Percentiles rank a stretch among this genome's conserved stretches.
Conservation (phyloP, 805 yeast species). For the Barnettozyma californica region DNA sequence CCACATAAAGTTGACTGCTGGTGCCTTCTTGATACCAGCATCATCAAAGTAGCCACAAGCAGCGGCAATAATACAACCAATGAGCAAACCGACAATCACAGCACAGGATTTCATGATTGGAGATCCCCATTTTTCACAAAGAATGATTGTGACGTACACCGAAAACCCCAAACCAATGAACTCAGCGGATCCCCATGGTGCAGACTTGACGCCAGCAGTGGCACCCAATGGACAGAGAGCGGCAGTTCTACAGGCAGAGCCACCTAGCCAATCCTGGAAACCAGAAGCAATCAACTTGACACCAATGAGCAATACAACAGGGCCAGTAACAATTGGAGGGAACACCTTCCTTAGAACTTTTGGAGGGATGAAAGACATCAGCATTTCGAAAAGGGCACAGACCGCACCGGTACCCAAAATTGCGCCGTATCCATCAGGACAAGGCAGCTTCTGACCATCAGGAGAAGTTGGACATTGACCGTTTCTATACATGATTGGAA, state of each 20-base stretch:
- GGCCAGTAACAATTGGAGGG: slow-evolving; percentile 92
- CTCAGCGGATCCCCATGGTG: slow-evolving; percentile 81
- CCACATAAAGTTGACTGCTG: slow-evolving; percentile 83
- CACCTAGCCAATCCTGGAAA: slow-evolving; percentile 84
- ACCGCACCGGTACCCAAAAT: slow-evolving; percentile 74
- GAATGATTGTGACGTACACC: slow-evolving; percentile 66
- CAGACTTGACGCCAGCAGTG: slow-evolving; percentile 50
- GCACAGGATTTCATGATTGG: slow-evolving; percentile 95
- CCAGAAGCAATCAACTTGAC: slow-evolving; percentile 63
- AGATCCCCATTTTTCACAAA: slow-evolving; percentile 84
- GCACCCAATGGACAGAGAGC: slow-evolving; percentile 41
- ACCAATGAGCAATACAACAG: slow-evolving; percentile 85
- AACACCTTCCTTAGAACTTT: slow-evolving; percentile 61
- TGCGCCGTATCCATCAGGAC: slow-evolving; percentile 91
- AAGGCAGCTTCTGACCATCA: slow-evolving; percentile 65
- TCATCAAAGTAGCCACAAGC: slow-evolving; percentile 77
- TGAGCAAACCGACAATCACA: slow-evolving; percentile 74
- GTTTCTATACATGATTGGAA: slow-evolving; percentile 72
- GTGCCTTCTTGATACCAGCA: slow-evolving; percentile 58
- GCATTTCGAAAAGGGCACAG: slow-evolving; percentile 71
- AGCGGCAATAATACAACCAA: slow-evolving; percentile 91
- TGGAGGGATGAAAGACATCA: slow-evolving; percentile 75
- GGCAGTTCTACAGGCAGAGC: slow-evolving; percentile 53
- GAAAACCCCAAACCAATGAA: slow-evolving; percentile 84
- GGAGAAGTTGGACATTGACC: slow-evolving; percentile 62